Conservation (phyloP, 2,329 filamentous ascomycete genomes). For the Neopestalotiopsis rosae region DNA sequence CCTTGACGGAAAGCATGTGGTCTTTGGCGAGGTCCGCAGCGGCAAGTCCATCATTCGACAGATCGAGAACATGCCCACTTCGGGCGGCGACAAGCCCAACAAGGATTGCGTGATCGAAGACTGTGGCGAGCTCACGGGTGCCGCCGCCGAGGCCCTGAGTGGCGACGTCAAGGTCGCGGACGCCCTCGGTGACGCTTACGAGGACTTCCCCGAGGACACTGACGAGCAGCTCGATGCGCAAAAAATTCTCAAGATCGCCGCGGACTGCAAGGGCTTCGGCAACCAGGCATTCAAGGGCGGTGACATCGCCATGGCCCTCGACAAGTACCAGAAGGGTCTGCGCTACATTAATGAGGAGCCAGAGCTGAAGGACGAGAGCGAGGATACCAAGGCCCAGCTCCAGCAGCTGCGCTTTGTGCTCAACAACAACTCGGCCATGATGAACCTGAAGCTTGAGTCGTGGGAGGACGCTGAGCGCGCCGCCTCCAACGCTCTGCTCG, state of each 20-base stretch:
- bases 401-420: conserved; percentile 80
- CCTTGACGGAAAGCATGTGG: conserved; percentile 94
- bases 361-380: conserved; percentile 69
- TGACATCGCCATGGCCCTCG: conserved; percentile 72
- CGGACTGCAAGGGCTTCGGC: conserved; percentile 87
- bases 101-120: conserved; percentile 77
- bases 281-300: conserved; percentile 90
- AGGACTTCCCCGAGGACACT: conserved; percentile 91
- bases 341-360: conserved; percentile 69
- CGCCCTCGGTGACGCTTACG: conserved; percentile 85
- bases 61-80: conserved; percentile 83
- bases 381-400: conserved; percentile 70
- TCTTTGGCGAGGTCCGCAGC: conserved; percentile 92
- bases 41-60: conserved; percentile 91
- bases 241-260: conserved; percentile 78
- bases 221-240: conserved; percentile 66
- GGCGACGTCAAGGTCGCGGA: conserved; percentile 72
- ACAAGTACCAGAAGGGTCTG: conserved; percentile 90
- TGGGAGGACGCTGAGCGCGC: conserved; percentile 74
- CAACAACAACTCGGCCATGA: conserved; percentile 86
- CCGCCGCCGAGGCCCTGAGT: conserved; percentile 65
- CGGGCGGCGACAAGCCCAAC: conserved; percentile 76
- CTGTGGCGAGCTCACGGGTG: conserved; percentile 83
- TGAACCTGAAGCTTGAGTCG: conserved; percentile 79
- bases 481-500: conserved; percentile 76